phyloP scores from a whole-genome alignment of 2,329 filamentous ascomycete species.

The Seiridium cupressi region DNA sequence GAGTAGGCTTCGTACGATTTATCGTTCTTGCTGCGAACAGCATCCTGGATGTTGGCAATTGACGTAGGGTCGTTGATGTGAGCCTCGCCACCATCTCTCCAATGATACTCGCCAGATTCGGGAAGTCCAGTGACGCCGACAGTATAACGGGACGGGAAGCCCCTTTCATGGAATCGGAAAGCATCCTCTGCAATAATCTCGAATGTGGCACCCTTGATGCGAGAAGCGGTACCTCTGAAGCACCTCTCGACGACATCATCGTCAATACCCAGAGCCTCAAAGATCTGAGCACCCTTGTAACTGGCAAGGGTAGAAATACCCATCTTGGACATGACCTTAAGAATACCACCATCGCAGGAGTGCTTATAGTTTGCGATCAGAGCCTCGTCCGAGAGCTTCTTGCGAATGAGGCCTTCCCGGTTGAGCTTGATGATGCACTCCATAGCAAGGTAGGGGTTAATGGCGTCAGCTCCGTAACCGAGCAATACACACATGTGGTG shows the following conservation, averaged over 20 bases:
- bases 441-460: constrained; percentile 93
- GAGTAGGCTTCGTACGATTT: constrained; percentile 98
- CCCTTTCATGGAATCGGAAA: constrained; percentile 91
- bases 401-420: constrained; percentile 87
- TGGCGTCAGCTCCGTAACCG: constrained; percentile 89
- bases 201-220: constrained; percentile 92
- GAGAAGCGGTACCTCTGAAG: constrained; percentile 90
- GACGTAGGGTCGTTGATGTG: constrained; percentile 94
- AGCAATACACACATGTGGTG: constrained; percentile 99
- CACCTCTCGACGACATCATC: constrained; percentile 90
- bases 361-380: constrained; percentile 96
- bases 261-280: constrained; percentile 91
- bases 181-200: constrained; percentile 92
- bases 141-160: constrained; percentile 79
- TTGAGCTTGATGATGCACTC: constrained; percentile 98
- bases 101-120: constrained; percentile 96
- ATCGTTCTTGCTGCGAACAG: constrained; percentile 94
- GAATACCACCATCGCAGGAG: constrained; percentile 91
- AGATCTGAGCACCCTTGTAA: constrained; percentile 98
- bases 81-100: constrained; percentile 92
- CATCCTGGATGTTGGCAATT: constrained; percentile 96
- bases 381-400: constrained; percentile 77
- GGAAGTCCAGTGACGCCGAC: constrained; percentile 75
- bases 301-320: constrained; percentile 94
- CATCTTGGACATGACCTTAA: constrained; percentile 99